Base-by-base conservation (phyloP, 2,329 filamentous ascomycete species). In the Claviceps quebecensis region DNA sequence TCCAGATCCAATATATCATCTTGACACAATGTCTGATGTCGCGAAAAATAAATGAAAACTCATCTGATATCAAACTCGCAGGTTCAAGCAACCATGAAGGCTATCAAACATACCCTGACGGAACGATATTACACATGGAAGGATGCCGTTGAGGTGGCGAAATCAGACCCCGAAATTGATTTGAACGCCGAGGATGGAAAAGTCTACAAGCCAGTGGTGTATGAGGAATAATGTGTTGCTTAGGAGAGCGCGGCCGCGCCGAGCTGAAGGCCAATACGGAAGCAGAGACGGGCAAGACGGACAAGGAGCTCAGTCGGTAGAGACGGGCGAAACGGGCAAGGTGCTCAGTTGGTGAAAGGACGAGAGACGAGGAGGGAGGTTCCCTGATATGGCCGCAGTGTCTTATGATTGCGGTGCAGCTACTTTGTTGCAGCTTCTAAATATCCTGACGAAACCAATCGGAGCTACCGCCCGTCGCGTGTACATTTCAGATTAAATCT, bases 51-150 rank as follows among this genome's bases (percentile, higher is more conserved):
- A 34, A 34, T 34, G 29, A 34, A 34, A 1, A 34, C 29, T 34
- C 29, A 34, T 34, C 29, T 34, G 29, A 34, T 11, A 8, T 34
- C 29, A 34, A 39, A 39, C 38, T n/a, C n/a, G 14, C 61, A 95
- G 87, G 78, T 95, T 54, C 75, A 75, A 59, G 72, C 73, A 64
- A 96, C 91, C 23, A 87, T 91, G 78, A 78, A 80, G 61, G 75
- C 77, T 45, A 95, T 97, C 67, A 88, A 87, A 71, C 85, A 93
- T 58, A 78, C 83, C 48, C 72, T 97, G 61, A 91, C 87, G 38
- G 90, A 96, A 70, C 78, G 91, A 61, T 93, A 81, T 71, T 91
- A 95, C 69, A 78, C 86, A 9, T 97, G 88, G 85, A 77, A 87
- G 62, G 86, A 89, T 62, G 87, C 87, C 22, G 70, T 79, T 48